Base-by-base conservation (phyloP, 1,284 basidiomycete species). In the Moniliella sp. region DNA sequence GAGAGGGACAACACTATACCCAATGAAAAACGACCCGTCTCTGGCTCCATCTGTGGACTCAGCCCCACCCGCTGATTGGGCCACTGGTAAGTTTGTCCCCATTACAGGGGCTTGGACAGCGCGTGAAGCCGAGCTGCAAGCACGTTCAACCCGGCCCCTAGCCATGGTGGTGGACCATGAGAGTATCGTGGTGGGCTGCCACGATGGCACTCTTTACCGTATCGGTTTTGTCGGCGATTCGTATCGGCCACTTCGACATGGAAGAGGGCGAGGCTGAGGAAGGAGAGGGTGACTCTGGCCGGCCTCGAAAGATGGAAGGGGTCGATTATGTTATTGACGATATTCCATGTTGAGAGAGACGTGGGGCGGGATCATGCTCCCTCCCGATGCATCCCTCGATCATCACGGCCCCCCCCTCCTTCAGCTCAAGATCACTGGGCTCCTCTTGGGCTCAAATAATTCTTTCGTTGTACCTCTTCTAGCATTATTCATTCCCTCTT, bases 131-230 rank as follows among this genome's bases (percentile, higher is more conserved):
- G 34, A 39, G 13, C 38, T 54, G 11, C 34, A 40, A 11, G 35
- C 31, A 9, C 40, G 48, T 2, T 29, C 46, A 15, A n/a, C 35
- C 41, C 11, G 21, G 26, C 50, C 50, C 7, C 49, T 52, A 48
- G 37, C 43, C 12, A 42, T 54, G 32, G 47, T 48, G 28, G 26
- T 49, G 11, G 50, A 54, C 29, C 47, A 49, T 32, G 50, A 54
- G 29, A 39, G 31, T 18, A 35, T 45, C 16, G 49, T 54, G 5
- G 43, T 52, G 5, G 50, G 50, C 7, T 50, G 45, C 18, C 39
- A 42, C 3, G 48, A 50, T 25, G 50, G 50, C 1, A 36, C 44
- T 13, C 41, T 54, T 25, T 54, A 54, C 31, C 30, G 45, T 14
- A 37, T 54, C 26, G 38, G 44, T 25, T 51, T 54, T 39, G 43